Percentiles rank a stretch among this genome's conserved stretches.
These are phyloP conservation scores for Verticillium dahliae DNA, from an alignment of 2,329 filamentous ascomycete genomes.

Conservation along the genomic window DNA sequence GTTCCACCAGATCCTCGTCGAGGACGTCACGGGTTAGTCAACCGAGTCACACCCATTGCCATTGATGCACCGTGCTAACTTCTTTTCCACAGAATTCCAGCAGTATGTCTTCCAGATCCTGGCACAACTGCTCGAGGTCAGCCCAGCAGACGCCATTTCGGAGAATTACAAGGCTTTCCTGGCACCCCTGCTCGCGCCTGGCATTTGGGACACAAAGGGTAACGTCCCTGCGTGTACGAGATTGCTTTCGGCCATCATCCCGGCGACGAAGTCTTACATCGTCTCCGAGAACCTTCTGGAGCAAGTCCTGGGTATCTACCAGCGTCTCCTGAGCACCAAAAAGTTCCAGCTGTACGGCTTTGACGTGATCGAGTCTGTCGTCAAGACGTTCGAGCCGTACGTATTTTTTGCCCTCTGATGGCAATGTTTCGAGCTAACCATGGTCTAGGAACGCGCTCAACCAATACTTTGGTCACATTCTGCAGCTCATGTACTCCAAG, in stretches of 20 bases:
- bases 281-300: constrained; percentile 75
- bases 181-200: constrained; percentile 69
- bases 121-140: constrained; percentile 81
- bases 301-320: constrained; percentile 89
- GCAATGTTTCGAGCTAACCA: constrained; percentile 4
- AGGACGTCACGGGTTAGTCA: constrained; percentile 68
- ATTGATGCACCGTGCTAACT: constrained; percentile 19
- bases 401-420: constrained; percentile 21
- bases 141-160: constrained; percentile 71
- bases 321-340: constrained; percentile 76
- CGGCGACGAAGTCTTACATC: constrained; percentile 67
- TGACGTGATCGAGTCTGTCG: constrained; percentile 78
- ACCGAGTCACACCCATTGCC: background rate
- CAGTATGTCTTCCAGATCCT: constrained; percentile 97
- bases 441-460: constrained; percentile 55
- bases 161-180: constrained; percentile 76
- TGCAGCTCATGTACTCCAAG: constrained; percentile 76
- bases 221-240: constrained; percentile 89
- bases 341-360: constrained; percentile 82
- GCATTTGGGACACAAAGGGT: constrained; percentile 84
- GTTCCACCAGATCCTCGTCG: constrained; percentile 72
- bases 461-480: constrained; percentile 70
- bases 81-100: constrained; percentile 63
- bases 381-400: constrained; percentile 66
- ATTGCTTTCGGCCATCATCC: constrained; percentile 76